These are phyloP conservation scores for Microbotryum saponariae DNA, from an alignment of 1,284 basidiomycete genomes.

Conservation along the genomic window DNA sequence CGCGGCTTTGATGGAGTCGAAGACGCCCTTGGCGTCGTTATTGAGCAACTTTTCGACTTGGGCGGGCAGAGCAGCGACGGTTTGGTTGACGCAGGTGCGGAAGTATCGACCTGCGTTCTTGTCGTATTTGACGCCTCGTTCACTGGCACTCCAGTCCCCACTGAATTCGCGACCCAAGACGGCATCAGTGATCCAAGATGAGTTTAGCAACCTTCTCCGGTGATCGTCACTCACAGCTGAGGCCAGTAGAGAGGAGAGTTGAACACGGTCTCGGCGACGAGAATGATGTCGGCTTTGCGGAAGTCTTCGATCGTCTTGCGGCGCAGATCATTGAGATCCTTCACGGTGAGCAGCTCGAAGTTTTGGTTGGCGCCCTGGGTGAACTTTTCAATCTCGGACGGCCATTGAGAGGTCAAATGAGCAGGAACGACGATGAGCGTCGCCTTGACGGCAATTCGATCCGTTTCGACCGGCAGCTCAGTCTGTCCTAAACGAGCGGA, in stretches of 20 bases:
- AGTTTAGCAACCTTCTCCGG: neutral
- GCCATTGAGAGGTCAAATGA: conserved; percentile 84
- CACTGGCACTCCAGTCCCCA: conserved; percentile 58
- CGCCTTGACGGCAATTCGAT: conserved; percentile 66
- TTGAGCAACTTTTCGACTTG: conserved; percentile 60
- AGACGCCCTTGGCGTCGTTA: conserved; percentile 50
- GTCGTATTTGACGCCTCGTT: conserved; percentile 46
- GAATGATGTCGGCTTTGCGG: conserved; percentile 73
- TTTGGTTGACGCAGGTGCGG: conserved; percentile 62
- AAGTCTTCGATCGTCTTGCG: conserved; percentile 65
- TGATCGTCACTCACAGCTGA: conserved; percentile 48
- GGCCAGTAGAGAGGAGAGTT: conserved; percentile 66
- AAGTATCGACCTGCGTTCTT: conserved; percentile 72
- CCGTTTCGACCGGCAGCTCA: conserved; percentile 47
- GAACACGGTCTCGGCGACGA: conserved; percentile 80
- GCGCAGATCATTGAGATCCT: conserved; percentile 66
- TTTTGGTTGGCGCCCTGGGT: conserved; percentile 47
- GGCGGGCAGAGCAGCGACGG: conserved; percentile 52
- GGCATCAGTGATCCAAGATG: too few species aligned
- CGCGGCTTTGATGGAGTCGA: conserved; percentile 55
- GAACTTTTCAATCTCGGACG: conserved; percentile 77
- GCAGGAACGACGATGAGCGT: conserved; percentile 82
- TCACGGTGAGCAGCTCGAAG: conserved; percentile 55
- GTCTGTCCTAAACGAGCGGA: conserved; percentile 56
- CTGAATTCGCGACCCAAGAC: conserved; percentile 3